phyloP scores from a whole-genome alignment of 1,284 basidiomycete genomes.

The Peniophora sp. region DNA sequence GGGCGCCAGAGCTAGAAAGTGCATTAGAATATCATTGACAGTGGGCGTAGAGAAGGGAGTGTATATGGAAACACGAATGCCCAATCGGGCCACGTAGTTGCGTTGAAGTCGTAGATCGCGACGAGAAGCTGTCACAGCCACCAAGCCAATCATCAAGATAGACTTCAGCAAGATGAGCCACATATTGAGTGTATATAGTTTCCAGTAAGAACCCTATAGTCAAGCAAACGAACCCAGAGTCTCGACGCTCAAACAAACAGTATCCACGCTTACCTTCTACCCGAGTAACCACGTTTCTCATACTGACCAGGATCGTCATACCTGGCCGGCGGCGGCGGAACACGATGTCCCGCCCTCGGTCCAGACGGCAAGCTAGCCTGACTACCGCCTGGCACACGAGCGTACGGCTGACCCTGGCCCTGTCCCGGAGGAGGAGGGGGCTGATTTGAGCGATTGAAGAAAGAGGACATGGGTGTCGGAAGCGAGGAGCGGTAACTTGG shows the following conservation, averaged over 20 bases:
- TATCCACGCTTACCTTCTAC: conserved; percentile 4
- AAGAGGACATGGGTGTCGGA: background rate
- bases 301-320: conserved; percentile 52
- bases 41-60: conserved; percentile 26
- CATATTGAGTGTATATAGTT: too few relatives aligned
- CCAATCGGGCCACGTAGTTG: too few relatives aligned
- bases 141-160: too few relatives aligned
- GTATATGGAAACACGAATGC: background rate
- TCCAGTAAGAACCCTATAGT: too few relatives aligned
- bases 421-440: conserved; percentile 31
- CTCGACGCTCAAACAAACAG: too few relatives aligned
- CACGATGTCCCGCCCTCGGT: conserved; percentile 11
- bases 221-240: too few relatives aligned
- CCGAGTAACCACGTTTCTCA: conserved; percentile 32
- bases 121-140: too few relatives aligned
- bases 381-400: conserved; percentile 32
- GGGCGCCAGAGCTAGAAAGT: conserved; percentile 21
- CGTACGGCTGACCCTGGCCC: conserved; percentile 28
- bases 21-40: conserved; percentile 24
- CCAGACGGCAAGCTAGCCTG: conserved; percentile 13
- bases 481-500: background rate
- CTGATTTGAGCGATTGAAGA: conserved; percentile 36
- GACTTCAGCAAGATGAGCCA: too few relatives aligned
- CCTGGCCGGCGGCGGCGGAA: conserved; percentile 23
- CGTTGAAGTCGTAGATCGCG: too few relatives aligned